Conservation (phyloP, 768 basidiomycete species). For the Pulveroboletus ravenelii region DNA sequence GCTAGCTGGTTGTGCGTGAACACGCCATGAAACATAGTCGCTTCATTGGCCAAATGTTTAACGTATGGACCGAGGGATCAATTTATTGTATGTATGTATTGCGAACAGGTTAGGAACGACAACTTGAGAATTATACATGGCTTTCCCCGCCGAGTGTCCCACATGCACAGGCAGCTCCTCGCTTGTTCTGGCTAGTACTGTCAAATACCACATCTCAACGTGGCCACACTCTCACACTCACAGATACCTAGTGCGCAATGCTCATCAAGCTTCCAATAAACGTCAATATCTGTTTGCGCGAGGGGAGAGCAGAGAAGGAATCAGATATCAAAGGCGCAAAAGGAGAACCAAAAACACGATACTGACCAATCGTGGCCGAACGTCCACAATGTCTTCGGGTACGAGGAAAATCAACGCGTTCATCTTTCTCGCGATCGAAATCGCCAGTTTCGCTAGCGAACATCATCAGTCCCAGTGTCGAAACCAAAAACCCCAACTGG, state of each 20-base stretch:
- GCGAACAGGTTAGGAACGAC: too few species aligned
- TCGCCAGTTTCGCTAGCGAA: slow-evolving; percentile 87
- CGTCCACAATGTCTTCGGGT: slow-evolving; percentile 94
- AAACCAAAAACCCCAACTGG: too few species aligned
- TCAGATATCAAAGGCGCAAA: not conserved
- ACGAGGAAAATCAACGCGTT: slow-evolving; percentile 94
- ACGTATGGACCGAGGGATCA: too few species aligned
- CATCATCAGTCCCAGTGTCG: too few species aligned
- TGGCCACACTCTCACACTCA: not conserved
- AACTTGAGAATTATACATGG: not conserved
- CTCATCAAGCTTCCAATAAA: slow-evolving; percentile 94
- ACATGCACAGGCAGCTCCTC: not conserved
- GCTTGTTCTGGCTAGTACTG: too few species aligned
- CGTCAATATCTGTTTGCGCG: slow-evolving; percentile 68
- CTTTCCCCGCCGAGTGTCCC: not conserved
- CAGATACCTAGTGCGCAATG: slow-evolving; percentile 38
- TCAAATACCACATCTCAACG: not conserved
- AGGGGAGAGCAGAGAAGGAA: not conserved
- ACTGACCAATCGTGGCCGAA: slow-evolving; percentile 77
- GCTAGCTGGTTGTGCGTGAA: too few species aligned
- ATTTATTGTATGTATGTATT: too few species aligned
- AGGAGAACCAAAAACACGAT: slow-evolving; percentile 27
- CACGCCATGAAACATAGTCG: too few species aligned
- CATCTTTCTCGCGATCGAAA: slow-evolving; percentile 98
- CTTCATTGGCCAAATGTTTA: not conserved